Percentiles rank a stretch among this genome's conserved stretches.
Conservation (phyloP, 2,329 filamentous ascomycete genomes). For the Arthrocladium fulminans region DNA sequence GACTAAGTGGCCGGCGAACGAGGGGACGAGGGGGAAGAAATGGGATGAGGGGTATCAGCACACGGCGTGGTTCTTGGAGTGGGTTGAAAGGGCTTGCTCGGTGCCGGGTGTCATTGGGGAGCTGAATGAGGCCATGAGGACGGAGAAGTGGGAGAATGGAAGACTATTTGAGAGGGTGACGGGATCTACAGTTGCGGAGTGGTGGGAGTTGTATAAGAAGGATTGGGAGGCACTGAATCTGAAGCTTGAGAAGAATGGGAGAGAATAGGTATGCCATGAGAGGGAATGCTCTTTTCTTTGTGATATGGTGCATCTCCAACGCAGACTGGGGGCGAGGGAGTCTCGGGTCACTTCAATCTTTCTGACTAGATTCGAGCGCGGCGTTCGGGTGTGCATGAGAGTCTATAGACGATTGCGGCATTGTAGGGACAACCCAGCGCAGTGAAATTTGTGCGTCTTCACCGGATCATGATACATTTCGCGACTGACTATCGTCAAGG, state of each 20-base stretch:
- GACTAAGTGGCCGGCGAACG: slow-evolving; percentile 47
- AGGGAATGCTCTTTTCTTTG: not conserved
- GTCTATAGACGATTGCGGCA: too few relatives aligned
- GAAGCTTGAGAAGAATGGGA: slow-evolving; percentile 1
- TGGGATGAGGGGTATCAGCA: slow-evolving; percentile 89
- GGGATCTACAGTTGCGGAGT: not conserved
- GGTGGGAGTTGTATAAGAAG: slow-evolving; percentile 1
- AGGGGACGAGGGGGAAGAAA: slow-evolving; percentile 40
- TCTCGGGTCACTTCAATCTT: not conserved
- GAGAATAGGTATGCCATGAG: not conserved
- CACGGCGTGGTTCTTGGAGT: slow-evolving; percentile 85
- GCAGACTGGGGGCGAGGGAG: not conserved
- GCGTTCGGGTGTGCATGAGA: not conserved
- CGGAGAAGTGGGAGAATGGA: slow-evolving; percentile 55
- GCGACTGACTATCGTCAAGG: too few relatives aligned
- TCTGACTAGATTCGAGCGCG: not conserved
- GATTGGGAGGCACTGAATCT: slow-evolving; percentile 6
- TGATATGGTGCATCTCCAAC: not conserved
- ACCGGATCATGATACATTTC: too few relatives aligned
- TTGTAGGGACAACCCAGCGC: too few relatives aligned
- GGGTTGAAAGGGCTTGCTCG: slow-evolving; percentile 62
- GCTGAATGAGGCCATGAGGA: slow-evolving; percentile 58
- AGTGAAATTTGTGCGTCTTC: too few relatives aligned
- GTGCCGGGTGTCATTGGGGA: slow-evolving; percentile 47
- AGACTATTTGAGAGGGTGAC: slow-evolving; percentile 69